Percentiles rank a stretch among this genome's conserved stretches.
Evolutionary conservation across 495 filamentous ascomycete species (phyloP).

Genomic region (Clohesyomyces aquaticus): DNA sequence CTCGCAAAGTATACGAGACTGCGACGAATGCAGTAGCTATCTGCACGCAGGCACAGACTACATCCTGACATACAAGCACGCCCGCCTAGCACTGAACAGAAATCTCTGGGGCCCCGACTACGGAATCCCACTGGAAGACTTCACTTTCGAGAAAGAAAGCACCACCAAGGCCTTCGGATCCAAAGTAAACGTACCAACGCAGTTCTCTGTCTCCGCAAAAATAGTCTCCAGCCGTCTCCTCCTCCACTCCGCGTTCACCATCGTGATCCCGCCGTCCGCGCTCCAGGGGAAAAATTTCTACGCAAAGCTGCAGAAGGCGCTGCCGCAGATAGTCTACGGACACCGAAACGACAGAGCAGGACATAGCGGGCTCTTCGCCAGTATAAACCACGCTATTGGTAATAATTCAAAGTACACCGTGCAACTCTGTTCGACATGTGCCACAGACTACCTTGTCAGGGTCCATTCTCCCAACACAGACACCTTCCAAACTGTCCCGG

Average conservation of each 20-base stretch:
- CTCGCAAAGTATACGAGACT: conserved; percentile 15
- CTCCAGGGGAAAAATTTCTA: background rate
- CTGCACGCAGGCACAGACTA: conserved; percentile 25
- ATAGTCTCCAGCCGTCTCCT: conserved; percentile 17
- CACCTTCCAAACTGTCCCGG: too few species aligned
- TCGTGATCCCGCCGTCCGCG: background rate
- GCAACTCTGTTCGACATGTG: conserved; percentile 18
- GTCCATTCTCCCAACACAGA: background rate
- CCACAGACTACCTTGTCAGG: conserved; percentile 19
- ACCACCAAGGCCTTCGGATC: background rate
- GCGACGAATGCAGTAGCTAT: conserved; percentile 27
- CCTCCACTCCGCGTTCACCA: conserved; percentile 12
- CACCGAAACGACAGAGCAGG: conserved; percentile 18
- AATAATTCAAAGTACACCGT: background rate
- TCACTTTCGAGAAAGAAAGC: conserved; percentile 1
- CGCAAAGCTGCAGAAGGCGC: background rate
- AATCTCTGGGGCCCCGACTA: conserved; percentile 28
- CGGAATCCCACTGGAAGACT: conserved; percentile 21
- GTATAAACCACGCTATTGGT: background rate
- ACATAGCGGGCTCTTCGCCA: conserved; percentile 10
- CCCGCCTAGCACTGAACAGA: conserved; percentile 25
- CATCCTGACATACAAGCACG: conserved; percentile 27
- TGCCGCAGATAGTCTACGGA: conserved; percentile 30
- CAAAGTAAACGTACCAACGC: background rate
- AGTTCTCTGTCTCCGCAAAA: conserved; percentile 11